Base-by-base conservation (phyloP, 2,329 filamentous ascomycete species). In the Alternaria tenuissima region DNA sequence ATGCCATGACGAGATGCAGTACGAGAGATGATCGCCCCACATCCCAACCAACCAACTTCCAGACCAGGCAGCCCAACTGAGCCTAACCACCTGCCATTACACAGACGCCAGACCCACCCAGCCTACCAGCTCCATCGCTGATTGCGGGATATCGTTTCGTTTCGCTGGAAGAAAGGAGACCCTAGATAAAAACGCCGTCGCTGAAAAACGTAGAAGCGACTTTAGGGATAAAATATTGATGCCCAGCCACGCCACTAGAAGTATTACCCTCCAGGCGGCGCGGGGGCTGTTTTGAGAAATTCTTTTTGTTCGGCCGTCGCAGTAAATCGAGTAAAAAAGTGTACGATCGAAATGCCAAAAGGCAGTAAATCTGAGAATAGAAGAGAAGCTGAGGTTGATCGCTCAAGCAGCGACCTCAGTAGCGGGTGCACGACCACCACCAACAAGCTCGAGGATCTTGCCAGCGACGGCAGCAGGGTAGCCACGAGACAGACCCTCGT, bases 391-490 rank as follows among this genome's bases (percentile, higher is more conserved):
- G 46, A 38, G 48, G 5, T 34, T 8, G 47, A 28, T 46, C 28
- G 11, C 24, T 56, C 66, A 72, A 43, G 59, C 63, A 62, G 55
- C 55, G 36, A 64, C 62, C 54, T 74, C 70, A 61, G 59, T 42
- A 36, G 59, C 68, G 56, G 66, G 44, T 26, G 70, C 61, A 44
- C 74, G 66, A 34, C 77, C 76, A 55, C 77, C 77, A 32, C 76
- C 76, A 7, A 99, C 88, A 55, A 99, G 86, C 80, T 97, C 95
- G 42, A 95, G 85, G 62, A 98, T 94, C 85, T 97, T 98, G 81
- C 91, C 92, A 44, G 94, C 91, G 14, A 99, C 95, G 5, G 95
- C 94, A 64, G 88, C 88, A 47, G 95, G 95, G 75, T 98, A 99
- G 39, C 94, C 94, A 58, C 95, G 88, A 47, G 88, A 89, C 36